Conservation (phyloP, 441 rosid genomes). For the Adansonia grandidieri region DNA sequence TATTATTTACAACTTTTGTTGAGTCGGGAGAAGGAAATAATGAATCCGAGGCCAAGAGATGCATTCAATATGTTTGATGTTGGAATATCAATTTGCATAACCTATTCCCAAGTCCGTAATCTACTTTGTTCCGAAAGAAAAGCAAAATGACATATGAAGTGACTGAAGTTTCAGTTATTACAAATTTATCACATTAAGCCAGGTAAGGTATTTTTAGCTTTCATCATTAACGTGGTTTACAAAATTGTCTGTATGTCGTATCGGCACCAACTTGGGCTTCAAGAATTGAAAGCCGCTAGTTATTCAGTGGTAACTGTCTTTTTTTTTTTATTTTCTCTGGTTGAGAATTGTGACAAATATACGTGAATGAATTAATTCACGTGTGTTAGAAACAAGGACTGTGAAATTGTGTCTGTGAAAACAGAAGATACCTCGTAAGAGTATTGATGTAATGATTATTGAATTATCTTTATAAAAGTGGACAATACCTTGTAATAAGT, state of each 20-base stretch:
- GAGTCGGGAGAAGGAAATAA: not conserved
- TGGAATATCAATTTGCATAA: too few relatives aligned
- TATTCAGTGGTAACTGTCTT: not conserved
- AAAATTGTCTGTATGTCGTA: not conserved
- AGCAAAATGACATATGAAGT: not conserved
- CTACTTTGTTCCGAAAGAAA: too few relatives aligned
- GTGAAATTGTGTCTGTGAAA: too few relatives aligned
- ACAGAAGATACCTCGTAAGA: too few relatives aligned
- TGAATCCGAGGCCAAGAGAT: too few relatives aligned
- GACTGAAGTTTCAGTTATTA: too few relatives aligned
- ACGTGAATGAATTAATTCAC: not conserved
- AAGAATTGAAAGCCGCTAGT: not conserved
- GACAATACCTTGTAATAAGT: too few relatives aligned
- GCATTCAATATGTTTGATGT: too few relatives aligned
- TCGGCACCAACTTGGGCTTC: constrained; percentile 16
- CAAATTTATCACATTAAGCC: not conserved
- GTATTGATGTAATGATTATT: too few relatives aligned
- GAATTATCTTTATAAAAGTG: too few relatives aligned
- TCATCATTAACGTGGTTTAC: not conserved
- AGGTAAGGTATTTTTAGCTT: not conserved
- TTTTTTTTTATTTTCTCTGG: constrained; percentile 2
- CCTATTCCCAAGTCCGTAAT: too few relatives aligned
- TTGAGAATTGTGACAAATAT: not conserved
- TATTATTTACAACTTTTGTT: not conserved
- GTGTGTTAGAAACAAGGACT: not conserved